Evolutionary conservation across 805 yeast genomes (phyloP).

Genomic region (Wickerhamiella slavikovae): DNA sequence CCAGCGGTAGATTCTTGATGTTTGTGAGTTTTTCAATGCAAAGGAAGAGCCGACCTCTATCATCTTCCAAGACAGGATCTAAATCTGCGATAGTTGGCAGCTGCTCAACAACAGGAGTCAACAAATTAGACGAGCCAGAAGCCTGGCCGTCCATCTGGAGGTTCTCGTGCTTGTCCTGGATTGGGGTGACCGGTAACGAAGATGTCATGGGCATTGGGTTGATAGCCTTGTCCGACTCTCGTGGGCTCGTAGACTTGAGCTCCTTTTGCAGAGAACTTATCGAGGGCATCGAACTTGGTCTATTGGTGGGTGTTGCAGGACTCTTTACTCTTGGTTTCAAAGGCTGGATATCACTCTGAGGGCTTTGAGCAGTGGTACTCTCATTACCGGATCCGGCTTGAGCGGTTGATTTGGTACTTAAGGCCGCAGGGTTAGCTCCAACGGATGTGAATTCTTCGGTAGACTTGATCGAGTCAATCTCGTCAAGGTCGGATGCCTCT

Average conservation of each 20-base stretch:
- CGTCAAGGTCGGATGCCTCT: background rate
- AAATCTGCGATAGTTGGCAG: constrained; percentile 5
- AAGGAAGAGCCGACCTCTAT: constrained; percentile 13
- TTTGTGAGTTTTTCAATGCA: constrained; percentile 11
- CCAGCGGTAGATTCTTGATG: constrained; percentile 11
- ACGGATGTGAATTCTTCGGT: background rate
- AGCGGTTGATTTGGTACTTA: background rate
- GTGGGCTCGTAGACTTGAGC: too few species aligned
- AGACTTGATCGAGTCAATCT: too few species aligned
- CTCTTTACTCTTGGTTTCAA: background rate
- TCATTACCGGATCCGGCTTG: too few species aligned
- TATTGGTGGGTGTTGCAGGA: background rate
- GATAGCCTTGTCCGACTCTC: background rate
- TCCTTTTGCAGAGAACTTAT: too few species aligned
- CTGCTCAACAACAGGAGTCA: constrained; percentile 4
- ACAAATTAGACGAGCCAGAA: too few species aligned
- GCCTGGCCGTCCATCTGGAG: constrained; percentile 1
- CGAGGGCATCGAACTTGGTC: too few species aligned
- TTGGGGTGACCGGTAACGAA: background rate
- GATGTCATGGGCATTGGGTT: background rate
- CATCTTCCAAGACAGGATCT: constrained; percentile 11
- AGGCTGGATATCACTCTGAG: background rate
- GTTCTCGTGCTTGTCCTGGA: background rate
- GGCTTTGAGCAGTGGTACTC: too few species aligned
- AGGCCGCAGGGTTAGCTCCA: background rate